Evolutionary conservation across 2,329 filamentous ascomycete genomes (phyloP), one percentile per base, ranked within the genome.

Genomic region (Tolypocladium tundrense): DNA sequence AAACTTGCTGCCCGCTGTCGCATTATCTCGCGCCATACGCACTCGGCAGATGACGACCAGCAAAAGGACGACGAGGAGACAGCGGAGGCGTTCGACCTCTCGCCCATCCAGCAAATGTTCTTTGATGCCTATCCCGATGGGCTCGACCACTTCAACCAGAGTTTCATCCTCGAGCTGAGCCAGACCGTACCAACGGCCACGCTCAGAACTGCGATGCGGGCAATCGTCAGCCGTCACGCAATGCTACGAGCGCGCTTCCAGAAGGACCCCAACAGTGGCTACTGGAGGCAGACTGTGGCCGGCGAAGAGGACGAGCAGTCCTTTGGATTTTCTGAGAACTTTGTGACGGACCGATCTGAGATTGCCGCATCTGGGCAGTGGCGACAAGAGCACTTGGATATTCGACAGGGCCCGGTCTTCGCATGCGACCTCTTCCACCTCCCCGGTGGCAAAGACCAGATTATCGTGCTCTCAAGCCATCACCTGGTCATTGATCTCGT

Each of bases 101-200:
- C 76, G 0, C 77, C 77, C 0, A 73, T 79, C 27, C 77, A 79
- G 57, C 65, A 69, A 21, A 65, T 77, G 41, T 77, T 75, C 58
- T 76, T 79, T 58, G 70, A 54, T 48, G 75, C 58, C 61, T 71
- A 24, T 60, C 57, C 6, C 0, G 63, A 45, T 1, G 70, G 70
- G 4, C 65, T 63, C 8, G 55, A 73, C 21, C 72, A 73, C 31
- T 77, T 76, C 66, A 78, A 78, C 57, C 77, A 79, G 59, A 77
- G 72, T 11, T 76, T 75, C 48, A 68, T 72, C 1, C 61, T 79
- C 6, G 67, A 67, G 1, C 53, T 78, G 9, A 64, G 24, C 1
- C 16, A 39, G 4, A 7, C 14, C 0, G 24, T 73, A 0, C 54
- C 63, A 0, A 14, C 16, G 3, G 21, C 35, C 0, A 59, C 41